Base-by-base conservation (phyloP, 2,329 filamentous ascomycete species). In the Cladophialophora chaetospira region DNA sequence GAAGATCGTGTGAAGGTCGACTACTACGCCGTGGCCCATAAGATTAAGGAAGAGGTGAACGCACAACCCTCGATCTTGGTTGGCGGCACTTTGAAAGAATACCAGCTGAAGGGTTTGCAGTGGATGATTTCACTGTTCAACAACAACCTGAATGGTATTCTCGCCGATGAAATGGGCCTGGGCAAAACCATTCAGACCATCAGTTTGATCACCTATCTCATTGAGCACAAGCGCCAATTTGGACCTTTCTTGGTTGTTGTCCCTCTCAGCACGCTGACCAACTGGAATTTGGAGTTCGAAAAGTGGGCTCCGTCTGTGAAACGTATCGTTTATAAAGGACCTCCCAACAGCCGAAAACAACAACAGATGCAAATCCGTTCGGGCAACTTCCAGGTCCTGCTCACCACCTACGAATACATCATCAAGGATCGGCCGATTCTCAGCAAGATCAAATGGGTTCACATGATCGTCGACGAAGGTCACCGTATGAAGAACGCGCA, bases 121-220 rank as follows among this genome's bases (percentile, higher is more conserved):
- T 99, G 94, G 94, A 99, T 99, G 94, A 87, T 99, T 60, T 99
- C 94, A 11, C 82, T 99, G 11, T 99, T 97, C 83, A 99, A 99
- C 86, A 99, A 99, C 80, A 99, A 97, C 75, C 84, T 99, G 64
- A 99, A 99, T 73, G 94, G 94, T 82, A 97, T 99, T 65, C 80
- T 99, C 67, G 94, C 94, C 57, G 94, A 99, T 69, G 94, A 99
- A 76, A 99, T 99, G 94, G 94, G 94, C 87, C 89, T 99, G 64
- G 94, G 94, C 73, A 99, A 99, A 79, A 99, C 94, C 0, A 99
- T 99, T 67, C 94, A 99, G 75, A 97, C 94, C 42, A 99, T 99
- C 75, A 96, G 90, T 79, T 79, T 99, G 76, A 89, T 99, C 68
- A 97, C 93, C 2, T 95, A 99, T 71, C 86, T 99, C 61, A 97